These are phyloP conservation scores for Ascochyta koolunga DNA, from an alignment of 2,329 filamentous ascomycete species.

Conservation along the genomic window DNA sequence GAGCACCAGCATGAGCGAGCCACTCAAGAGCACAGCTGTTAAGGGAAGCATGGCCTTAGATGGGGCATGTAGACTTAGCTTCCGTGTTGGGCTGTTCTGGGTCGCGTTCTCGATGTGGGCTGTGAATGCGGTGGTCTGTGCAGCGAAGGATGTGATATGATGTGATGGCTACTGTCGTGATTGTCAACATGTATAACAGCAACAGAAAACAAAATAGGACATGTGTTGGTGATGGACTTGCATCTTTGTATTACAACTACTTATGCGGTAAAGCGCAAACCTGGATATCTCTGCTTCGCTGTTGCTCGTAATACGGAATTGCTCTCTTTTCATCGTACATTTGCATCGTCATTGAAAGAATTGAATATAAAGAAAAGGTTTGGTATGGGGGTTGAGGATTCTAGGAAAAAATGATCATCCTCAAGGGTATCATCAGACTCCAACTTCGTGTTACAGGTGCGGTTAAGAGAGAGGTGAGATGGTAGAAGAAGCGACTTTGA, in stretches of 20 bases:
- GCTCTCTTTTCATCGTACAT: slow-evolving; percentile 7
- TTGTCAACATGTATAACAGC: neutral
- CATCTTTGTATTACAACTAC: slow-evolving; percentile 15
- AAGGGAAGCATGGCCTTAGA: neutral
- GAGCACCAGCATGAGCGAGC: neutral
- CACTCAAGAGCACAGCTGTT: neutral
- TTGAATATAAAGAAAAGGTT: slow-evolving; percentile 8
- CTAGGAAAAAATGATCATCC: neutral
- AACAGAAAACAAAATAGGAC: neutral
- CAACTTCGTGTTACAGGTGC: neutral
- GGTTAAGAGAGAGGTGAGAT: neutral
- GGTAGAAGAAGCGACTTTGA: neutral
- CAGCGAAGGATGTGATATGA: neutral
- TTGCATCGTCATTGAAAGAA: slow-evolving; percentile 4
- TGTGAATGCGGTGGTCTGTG: neutral
- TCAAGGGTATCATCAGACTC: slow-evolving; percentile 11
- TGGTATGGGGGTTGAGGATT: neutral
- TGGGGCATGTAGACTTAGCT: neutral
- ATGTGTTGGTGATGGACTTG: neutral
- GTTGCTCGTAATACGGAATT: slow-evolving; percentile 1
- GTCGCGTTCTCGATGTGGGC: neutral
- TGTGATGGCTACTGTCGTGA: slow-evolving; percentile 2
- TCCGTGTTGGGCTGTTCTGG: neutral
- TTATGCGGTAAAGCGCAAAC: slow-evolving; percentile 6
- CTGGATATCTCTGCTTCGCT: slow-evolving; percentile 17